phyloP scores from a whole-genome alignment of 2,329 filamentous ascomycete species.

The Cladosporium sp. region DNA sequence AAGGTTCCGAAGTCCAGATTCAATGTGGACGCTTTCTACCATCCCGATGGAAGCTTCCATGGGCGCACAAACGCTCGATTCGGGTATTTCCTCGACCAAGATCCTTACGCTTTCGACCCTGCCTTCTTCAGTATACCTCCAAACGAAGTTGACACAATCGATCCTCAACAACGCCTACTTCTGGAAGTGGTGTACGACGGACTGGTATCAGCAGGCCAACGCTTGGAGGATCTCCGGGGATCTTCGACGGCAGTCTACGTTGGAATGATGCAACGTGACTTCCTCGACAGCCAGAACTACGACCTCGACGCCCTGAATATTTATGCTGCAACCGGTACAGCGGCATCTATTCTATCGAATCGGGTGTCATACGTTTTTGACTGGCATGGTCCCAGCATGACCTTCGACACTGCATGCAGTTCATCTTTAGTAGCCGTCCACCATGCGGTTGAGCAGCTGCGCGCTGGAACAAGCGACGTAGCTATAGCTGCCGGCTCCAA shows the following conservation, averaged over 20 bases:
- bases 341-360: constrained; percentile 16
- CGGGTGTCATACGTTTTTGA: constrained; percentile 23
- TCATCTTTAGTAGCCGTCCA: constrained; percentile 17
- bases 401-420: constrained; percentile 21
- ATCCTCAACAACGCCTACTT: constrained; percentile 31
- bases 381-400: constrained; percentile 20
- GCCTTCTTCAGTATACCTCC: constrained; percentile 28
- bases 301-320: constrained; percentile 23
- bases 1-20: constrained; percentile 27
- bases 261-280: constrained; percentile 28
- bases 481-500: constrained; percentile 30
- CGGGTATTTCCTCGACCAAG: constrained; percentile 27
- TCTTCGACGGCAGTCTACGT: constrained; percentile 26
- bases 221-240: constrained; percentile 10
- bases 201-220: constrained; percentile 17
- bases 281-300: constrained; percentile 21
- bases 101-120: constrained; percentile 27
- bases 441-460: constrained; percentile 15
- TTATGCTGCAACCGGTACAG: constrained; percentile 28
- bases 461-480: constrained; percentile 4
- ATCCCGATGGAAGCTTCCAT: constrained; percentile 21
- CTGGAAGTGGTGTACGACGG: constrained; percentile 29
- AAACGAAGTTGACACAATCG: constrained; percentile 28
- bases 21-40: constrained; percentile 27
- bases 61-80: background rate